Base-by-base conservation (phyloP, 2,329 filamentous ascomycete species). In the Aspergillus ibericus region DNA sequence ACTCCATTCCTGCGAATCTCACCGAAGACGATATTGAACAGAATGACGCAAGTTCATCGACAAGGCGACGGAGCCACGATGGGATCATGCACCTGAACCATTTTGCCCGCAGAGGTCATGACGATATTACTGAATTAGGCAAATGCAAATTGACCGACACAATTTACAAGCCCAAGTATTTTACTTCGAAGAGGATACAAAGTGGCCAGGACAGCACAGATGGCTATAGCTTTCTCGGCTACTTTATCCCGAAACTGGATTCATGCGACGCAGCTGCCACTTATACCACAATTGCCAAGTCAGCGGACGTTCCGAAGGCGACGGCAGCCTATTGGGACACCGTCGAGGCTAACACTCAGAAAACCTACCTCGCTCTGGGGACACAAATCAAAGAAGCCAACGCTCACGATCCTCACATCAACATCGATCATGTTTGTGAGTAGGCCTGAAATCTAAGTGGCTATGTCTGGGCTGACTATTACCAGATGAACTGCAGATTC, bases 361-460 rank as follows among this genome's bases (percentile, higher is more conserved):
- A 53, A 22, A 44, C 27, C 3, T 53, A 53, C 25, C 38, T 53
- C 8, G n/a, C 36, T 4, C 27, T 53, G 8, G 51, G 51, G 4
- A 13, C 22, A 7, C 25, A 53, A 12, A 16, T 34, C 36, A 32
- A 36, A 3, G 16, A 22, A 4, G 42, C 36, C 1, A 42, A 53
- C 29, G 25, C 36, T 4, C 6, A 48, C 1, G n/a, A 29, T 25
- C 44, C 44, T 32, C 40, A 53, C 51, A 53, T 53, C 16, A 53
- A 53, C n/a, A 29, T 53, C 9, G 51, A 53, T 16, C 51, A 53
- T 53, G 51, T 53, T 44, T 53, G 51, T 53, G 18, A 53, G 51
- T 51, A 18, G 25, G 3, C 5, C 6, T 13, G 12, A 4, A 2
- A 13, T 16, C 4, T n/a, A 22, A 29, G 15, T 29, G 22, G 13